A percentile compares a stretch with the other conserved stretches of the same genome.
These are phyloP conservation scores for Pleurotus platypus DNA, from an alignment of 768 basidiomycete genomes.

Conservation along the genomic window DNA sequence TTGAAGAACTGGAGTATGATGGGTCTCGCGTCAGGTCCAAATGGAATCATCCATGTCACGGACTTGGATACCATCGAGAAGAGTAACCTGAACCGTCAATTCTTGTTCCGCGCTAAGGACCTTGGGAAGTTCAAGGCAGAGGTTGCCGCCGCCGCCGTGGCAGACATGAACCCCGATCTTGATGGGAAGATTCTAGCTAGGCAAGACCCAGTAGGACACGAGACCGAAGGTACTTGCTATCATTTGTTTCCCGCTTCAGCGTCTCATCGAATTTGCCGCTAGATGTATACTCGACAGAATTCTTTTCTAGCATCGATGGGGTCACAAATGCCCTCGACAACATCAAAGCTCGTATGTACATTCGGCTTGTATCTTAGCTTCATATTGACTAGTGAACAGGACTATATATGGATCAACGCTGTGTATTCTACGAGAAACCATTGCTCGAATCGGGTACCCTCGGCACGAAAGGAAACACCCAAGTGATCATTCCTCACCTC, in stretches of 20 bases:
- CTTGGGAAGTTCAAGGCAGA: constrained; percentile 97
- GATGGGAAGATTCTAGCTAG: constrained; percentile 81
- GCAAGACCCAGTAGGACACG: constrained; percentile 91
- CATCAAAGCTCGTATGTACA: constrained; percentile 80
- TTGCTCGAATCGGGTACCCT: constrained; percentile 96
- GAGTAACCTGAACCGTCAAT: constrained; percentile 96
- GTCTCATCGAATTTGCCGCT: constrained; percentile 47
- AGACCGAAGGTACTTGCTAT: constrained; percentile 77
- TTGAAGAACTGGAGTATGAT: constrained; percentile 99
- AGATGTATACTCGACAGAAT: constrained; percentile 87
- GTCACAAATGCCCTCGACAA: constrained; percentile 99
- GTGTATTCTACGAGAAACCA: constrained; percentile 94
- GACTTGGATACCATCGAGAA: constrained; percentile 99
- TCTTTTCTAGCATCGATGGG: constrained; percentile 86
- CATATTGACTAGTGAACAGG: constrained; percentile 38
- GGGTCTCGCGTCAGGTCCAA: constrained; percentile 79
- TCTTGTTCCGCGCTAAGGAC: constrained; percentile 95
- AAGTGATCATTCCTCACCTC: constrained; percentile 90
- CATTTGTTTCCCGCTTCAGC: neutral
- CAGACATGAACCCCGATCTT: constrained; percentile 94
- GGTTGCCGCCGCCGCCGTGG: constrained; percentile 85
- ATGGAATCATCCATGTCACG: constrained; percentile 87
- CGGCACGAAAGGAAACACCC: constrained; percentile 96
- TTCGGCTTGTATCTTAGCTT: neutral
- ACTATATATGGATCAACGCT: constrained; percentile 97